Percentiles rank a stretch among this genome's conserved stretches.
Conservation (phyloP, 257 asterid genomes). For the Knoxia roxburghii region DNA sequence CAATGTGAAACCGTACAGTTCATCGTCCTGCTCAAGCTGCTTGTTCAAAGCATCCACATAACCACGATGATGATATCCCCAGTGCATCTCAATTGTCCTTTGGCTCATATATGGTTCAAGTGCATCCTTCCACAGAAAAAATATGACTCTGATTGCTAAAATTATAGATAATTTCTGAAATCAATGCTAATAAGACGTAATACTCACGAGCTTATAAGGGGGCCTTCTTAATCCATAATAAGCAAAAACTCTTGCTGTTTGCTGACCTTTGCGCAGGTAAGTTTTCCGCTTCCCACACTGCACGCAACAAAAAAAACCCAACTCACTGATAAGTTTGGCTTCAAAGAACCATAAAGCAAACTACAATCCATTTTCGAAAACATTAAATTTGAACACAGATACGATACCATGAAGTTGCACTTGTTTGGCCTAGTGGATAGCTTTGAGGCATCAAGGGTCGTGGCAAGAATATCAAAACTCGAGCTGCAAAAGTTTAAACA, state of each 20-base stretch:
- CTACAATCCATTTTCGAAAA: background rate
- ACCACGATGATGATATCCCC: slow-evolving; percentile 88
- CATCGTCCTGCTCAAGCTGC: slow-evolving; percentile 65
- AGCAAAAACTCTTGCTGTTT: slow-evolving; percentile 38
- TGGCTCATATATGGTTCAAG: slow-evolving; percentile 86
- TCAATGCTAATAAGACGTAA: background rate
- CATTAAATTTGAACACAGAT: background rate
- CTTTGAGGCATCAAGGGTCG: background rate
- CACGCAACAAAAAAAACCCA: slow-evolving; percentile 18
- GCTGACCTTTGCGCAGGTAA: slow-evolving; percentile 13
- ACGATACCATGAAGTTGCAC: slow-evolving; percentile 12
- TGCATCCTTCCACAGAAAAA: slow-evolving; percentile 14
- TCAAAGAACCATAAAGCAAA: background rate
- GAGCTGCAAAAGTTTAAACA: slow-evolving; percentile 4
- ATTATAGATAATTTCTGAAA: background rate
- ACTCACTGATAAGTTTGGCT: background rate
- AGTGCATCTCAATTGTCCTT: slow-evolving; percentile 72
- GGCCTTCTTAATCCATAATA: slow-evolving; percentile 79
- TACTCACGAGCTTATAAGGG: slow-evolving; percentile 74
- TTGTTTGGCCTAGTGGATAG: background rate
- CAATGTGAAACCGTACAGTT: slow-evolving; percentile 66
- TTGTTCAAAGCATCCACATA: slow-evolving; percentile 79
- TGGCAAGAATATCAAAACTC: slow-evolving; percentile 4
- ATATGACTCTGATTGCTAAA: too few relatives aligned
- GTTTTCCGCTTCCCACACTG: slow-evolving; percentile 45